Evolutionary conservation across 2,329 filamentous ascomycete genomes (phyloP).

Genomic region (Graphilbum sp.): DNA sequence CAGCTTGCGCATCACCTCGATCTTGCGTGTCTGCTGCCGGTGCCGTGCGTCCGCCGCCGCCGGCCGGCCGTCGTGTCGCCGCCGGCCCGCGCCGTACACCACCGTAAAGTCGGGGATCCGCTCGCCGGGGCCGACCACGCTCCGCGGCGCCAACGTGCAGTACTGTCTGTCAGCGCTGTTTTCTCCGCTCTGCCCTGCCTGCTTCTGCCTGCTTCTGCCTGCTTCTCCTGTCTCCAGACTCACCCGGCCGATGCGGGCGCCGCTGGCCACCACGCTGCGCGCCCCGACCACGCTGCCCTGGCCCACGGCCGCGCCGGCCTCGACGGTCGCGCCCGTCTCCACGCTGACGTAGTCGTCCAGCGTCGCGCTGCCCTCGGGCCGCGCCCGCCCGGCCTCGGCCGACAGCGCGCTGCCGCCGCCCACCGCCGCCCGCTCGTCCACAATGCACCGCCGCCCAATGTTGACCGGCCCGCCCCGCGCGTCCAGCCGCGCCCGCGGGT

Average conservation of each 20-base stretch:
- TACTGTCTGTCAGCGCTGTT: constrained; percentile 25
- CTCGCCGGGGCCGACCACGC: constrained; percentile 38
- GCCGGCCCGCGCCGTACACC: constrained; percentile 47
- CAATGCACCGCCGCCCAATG: constrained; percentile 65
- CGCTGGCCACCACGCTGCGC: constrained; percentile 40
- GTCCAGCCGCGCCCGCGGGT: constrained; percentile 68
- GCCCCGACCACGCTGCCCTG: constrained; percentile 45
- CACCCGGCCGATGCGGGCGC: constrained; percentile 47
- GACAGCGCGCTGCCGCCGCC: constrained; percentile 22
- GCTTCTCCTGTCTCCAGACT: constrained; percentile 6
- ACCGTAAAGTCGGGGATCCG: constrained; percentile 51
- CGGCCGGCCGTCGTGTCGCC: constrained; percentile 37
- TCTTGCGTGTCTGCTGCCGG: constrained; percentile 48
- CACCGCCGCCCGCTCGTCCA: constrained; percentile 52
- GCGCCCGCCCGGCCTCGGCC: constrained; percentile 7
- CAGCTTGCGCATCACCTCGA: constrained; percentile 49
- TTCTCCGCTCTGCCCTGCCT: no score
- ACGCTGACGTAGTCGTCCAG: constrained; percentile 45
- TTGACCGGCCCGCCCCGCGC: constrained; percentile 64
- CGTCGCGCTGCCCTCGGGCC: constrained; percentile 29
- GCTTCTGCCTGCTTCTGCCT: background rate
- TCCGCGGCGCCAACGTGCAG: constrained; percentile 53
- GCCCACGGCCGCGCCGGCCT: constrained; percentile 43
- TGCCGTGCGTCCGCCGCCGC: constrained; percentile 47
- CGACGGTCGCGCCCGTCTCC: constrained; percentile 42